These are phyloP conservation scores for Termitomyces heimii DNA, from an alignment of 768 basidiomycete species.

Conservation along the genomic window DNA sequence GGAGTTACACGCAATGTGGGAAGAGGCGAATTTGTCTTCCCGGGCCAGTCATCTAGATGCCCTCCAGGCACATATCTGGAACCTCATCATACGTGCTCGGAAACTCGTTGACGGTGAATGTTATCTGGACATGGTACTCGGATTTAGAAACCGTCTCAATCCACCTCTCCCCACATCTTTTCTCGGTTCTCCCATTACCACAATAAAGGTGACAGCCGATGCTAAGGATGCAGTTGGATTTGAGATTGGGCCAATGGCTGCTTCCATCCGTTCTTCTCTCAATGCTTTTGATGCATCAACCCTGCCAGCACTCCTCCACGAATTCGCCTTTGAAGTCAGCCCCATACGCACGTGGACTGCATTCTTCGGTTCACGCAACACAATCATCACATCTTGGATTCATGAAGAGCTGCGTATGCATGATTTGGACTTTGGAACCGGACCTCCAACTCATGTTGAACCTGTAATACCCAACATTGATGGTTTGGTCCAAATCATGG, in stretches of 20 bases:
- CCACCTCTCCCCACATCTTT: constrained; percentile 19
- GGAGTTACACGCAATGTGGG: constrained; percentile 26
- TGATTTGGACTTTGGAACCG: constrained; percentile 26
- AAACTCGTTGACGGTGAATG: constrained; percentile 13
- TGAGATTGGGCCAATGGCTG: constrained; percentile 16
- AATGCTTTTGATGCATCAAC: constrained; percentile 18
- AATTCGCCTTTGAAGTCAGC: constrained; percentile 23
- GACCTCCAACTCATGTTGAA: constrained; percentile 21
- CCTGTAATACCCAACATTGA: constrained; percentile 27
- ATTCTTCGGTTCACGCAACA: constrained; percentile 26
- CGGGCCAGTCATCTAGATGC: constrained; percentile 28
- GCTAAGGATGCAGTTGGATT: constrained; percentile 3
- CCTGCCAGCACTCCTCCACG: constrained; percentile 26
- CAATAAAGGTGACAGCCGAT: constrained; percentile 19
- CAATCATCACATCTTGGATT: constrained; percentile 29
- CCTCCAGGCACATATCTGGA: constrained; percentile 31
- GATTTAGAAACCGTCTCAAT: constrained; percentile 18
- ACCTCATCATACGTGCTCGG: constrained; percentile 24
- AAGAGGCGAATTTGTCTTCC: constrained; percentile 15
- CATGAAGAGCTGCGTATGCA: constrained; percentile 19
- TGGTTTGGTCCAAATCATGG: constrained; percentile 27
- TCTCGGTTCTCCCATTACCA: constrained; percentile 28
- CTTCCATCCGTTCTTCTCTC: constrained; percentile 21
- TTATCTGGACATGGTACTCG: constrained; percentile 14
- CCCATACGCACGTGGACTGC: constrained; percentile 26